Conservation (phyloP, 768 basidiomycete genomes). For the Peribolospora kevripleyi region DNA sequence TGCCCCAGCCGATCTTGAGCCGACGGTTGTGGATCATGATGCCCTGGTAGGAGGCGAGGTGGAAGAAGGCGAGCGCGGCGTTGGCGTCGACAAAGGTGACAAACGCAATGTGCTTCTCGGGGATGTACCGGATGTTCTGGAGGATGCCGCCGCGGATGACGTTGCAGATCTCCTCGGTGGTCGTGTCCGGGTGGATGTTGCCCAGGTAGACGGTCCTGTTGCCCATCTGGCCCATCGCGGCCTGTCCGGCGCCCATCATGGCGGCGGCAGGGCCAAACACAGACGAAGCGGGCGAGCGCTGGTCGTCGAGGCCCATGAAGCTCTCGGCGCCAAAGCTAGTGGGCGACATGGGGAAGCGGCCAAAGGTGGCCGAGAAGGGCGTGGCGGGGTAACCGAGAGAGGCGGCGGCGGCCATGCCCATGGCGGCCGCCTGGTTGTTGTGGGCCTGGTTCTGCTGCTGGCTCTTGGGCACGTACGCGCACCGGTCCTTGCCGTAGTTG, state of each 20-base stretch:
- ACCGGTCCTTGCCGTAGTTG: conserved; percentile 96
- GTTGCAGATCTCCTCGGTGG: conserved; percentile 84
- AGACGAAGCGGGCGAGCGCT: no score
- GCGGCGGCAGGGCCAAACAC: background rate
- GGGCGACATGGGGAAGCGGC: conserved; percentile 9
- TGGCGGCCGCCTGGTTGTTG: conserved; percentile 20
- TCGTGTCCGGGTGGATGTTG: conserved; percentile 89
- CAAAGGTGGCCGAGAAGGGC: conserved; percentile 12
- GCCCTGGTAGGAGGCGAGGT: conserved; percentile 70
- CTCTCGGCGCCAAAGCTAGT: conserved; percentile 15
- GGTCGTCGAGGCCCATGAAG: background rate
- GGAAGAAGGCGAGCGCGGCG: conserved; percentile 80
- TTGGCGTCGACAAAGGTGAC: conserved; percentile 65
- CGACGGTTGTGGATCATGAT: conserved; percentile 78
- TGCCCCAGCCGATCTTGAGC: conserved; percentile 95
- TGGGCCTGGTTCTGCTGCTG: conserved; percentile 38
- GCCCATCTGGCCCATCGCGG: conserved; percentile 21
- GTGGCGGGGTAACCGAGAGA: conserved; percentile 13
- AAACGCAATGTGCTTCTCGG: conserved; percentile 77
- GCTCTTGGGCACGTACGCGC: conserved; percentile 82
- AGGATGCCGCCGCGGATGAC: conserved; percentile 88
- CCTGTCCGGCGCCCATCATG: conserved; percentile 2
- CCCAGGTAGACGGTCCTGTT: conserved; percentile 91
- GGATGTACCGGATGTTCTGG: conserved; percentile 83
- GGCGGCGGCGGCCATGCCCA: conserved; percentile 18